These are phyloP conservation scores for Oxyria digyna DNA, from an alignment of 148 eudicot species.

Conservation along the genomic window DNA sequence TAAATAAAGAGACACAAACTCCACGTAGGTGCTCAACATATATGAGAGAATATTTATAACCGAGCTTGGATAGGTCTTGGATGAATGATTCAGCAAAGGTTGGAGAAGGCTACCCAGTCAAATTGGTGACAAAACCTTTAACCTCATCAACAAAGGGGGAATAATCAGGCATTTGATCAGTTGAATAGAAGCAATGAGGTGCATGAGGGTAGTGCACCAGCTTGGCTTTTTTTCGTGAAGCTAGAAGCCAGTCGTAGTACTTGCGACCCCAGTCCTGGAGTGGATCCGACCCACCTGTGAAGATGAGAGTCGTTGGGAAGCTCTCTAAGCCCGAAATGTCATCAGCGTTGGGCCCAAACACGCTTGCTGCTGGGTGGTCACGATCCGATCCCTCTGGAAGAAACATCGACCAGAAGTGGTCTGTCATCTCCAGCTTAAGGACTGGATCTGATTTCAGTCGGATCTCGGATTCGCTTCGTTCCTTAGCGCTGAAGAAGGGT, in stretches of 20 bases:
- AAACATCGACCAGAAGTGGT: conserved; percentile 31
- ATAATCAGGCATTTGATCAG: conserved; percentile 12
- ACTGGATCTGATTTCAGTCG: conserved; percentile 1
- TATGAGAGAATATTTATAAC: no score
- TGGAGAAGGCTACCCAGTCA: background rate
- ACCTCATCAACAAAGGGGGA: conserved; percentile 2
- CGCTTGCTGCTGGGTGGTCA: conserved; percentile 25
- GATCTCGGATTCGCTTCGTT: conserved; percentile 26
- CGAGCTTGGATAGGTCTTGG: no score
- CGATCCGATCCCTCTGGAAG: conserved; percentile 28
- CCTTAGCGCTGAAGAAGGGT: conserved; percentile 34
- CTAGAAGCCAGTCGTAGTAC: conserved; percentile 20
- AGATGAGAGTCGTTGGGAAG: conserved; percentile 22
- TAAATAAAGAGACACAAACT: no score
- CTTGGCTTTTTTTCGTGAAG: conserved; percentile 24
- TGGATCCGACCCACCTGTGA: conserved; percentile 28
- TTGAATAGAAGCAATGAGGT: conserved; percentile 21
- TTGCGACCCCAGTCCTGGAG: conserved; percentile 31
- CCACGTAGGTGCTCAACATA: no score
- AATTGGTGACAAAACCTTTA: background rate
- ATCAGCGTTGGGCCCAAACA: conserved; percentile 6
- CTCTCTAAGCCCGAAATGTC: conserved; percentile 12
- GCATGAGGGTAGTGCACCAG: conserved; percentile 25
- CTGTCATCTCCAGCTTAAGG: conserved; percentile 10
- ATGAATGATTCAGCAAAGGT: no score